Base-by-base conservation (phyloP, 2,329 filamentous ascomycete genomes). In the Aspergillus puulaauensis region DNA sequence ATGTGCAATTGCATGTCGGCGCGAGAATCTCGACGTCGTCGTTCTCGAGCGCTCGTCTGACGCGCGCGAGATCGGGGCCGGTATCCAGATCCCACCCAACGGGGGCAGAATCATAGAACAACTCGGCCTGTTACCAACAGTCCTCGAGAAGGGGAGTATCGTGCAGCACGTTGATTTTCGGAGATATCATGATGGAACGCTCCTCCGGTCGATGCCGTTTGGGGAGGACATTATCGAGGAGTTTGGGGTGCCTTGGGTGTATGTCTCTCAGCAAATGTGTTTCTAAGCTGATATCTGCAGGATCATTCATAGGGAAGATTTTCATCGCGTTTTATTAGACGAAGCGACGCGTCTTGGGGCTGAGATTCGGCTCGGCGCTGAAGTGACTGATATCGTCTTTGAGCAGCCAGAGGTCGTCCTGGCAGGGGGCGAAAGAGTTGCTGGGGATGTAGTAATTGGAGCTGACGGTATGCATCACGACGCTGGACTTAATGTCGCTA, bases 61-160 rank as follows among this genome's bases (percentile, higher is more conserved):
- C 17, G 31, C 52, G 14, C 43, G 27, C 6, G 56, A 68, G 39
- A 57, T 66, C 21, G 68, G 68, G 0, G 67, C 68, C 2, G 68
- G 68, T 6, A 70, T 70, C 40, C 68, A 70, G 44, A 66, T 69
- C 43, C 68, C 68, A 8, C 67, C 68, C 2, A 70, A 70, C 58
- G 68, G 63, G 4, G 54, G 58, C 40, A 57, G 65, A 9, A 48
- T 68, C 2, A 55, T 68, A 40, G 23, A 52, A 7, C 44, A 62
- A 4, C 53, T 69, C 1, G 64, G 60, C 9, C 41, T 69, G 2
- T 17, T 67, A 1, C 11, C 55, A 6, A 9, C 59, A 9, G 24
- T 68, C 6, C 44, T 62, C 4, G 46, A 65, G 17, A 45, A 55
- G 19, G 60, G 53, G 2, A 33, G 35, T 8, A 21, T 40, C 0